These are phyloP conservation scores for Solanum medicagineum DNA, from an alignment of 257 asterid genomes.

Conservation along the genomic window DNA sequence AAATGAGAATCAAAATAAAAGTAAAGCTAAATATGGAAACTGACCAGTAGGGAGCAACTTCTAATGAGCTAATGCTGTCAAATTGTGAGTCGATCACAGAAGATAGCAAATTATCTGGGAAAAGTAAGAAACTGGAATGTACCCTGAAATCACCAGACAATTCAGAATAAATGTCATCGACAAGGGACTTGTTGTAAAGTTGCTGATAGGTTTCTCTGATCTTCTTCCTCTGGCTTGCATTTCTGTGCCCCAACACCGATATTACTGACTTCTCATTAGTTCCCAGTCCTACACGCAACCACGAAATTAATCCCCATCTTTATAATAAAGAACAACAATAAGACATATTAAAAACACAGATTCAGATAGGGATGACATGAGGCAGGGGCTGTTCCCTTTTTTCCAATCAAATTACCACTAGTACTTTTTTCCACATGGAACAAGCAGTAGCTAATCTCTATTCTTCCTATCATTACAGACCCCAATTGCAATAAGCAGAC, in stretches of 20 bases:
- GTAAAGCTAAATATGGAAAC: background rate
- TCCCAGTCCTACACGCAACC: slow-evolving; percentile 43
- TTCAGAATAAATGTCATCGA: slow-evolving; percentile 37
- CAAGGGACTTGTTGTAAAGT: slow-evolving; percentile 49
- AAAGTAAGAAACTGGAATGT: background rate
- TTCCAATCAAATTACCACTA: background rate
- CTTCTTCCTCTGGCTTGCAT: slow-evolving; percentile 49
- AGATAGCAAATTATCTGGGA: background rate
- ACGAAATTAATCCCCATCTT: background rate
- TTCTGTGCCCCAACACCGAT: slow-evolving; percentile 50
- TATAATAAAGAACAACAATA: background rate
- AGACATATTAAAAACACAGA: background rate
- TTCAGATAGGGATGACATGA: background rate
- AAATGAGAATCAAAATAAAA: background rate
- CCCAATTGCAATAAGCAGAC: background rate
- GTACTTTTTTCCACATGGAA: background rate
- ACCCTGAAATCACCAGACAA: slow-evolving; percentile 80
- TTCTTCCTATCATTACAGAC: background rate
- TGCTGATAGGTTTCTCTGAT: slow-evolving; percentile 47
- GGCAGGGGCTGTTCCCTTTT: background rate
- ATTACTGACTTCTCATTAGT: slow-evolving; percentile 61
- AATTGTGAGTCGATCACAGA: background rate
- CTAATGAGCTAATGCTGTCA: background rate
- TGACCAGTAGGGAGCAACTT: background rate
- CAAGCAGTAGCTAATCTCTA: background rate